phyloP scores from a whole-genome alignment of 495 filamentous ascomycete genomes.

The Symbiotaphrina buchneri region DNA sequence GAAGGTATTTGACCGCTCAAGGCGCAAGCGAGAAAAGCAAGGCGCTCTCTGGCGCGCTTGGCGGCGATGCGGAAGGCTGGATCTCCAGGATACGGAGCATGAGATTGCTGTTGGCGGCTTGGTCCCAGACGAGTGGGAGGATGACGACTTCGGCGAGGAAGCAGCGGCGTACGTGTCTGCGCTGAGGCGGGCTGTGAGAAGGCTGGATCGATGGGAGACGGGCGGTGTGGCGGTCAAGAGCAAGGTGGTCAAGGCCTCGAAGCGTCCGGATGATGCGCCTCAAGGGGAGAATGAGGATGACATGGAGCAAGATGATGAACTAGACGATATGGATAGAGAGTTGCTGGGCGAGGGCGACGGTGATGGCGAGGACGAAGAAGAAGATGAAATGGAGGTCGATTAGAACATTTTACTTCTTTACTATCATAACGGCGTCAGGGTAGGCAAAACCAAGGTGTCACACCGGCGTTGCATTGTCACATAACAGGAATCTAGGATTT shows the following conservation, averaged over 20 bases:
- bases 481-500: too few relatives aligned
- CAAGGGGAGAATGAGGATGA: conserved; percentile 8
- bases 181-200: conserved; percentile 39
- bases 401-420: too few relatives aligned
- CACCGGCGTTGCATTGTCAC: too few relatives aligned
- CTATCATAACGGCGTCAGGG: too few relatives aligned
- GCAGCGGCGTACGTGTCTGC: conserved; percentile 47
- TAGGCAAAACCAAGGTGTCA: too few relatives aligned
- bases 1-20: conserved; percentile 14
- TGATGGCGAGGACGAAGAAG: conserved; percentile 9
- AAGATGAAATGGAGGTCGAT: conserved; percentile 3
- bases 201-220: conserved; percentile 52
- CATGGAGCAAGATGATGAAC: conserved; percentile 23
- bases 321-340: conserved; percentile 27
- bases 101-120: conserved; percentile 40
- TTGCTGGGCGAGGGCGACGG: conserved; percentile 14
- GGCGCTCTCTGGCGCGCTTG: conserved; percentile 45
- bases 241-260: not conserved
- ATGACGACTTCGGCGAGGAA: conserved; percentile 66
- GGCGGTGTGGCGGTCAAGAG: conserved; percentile 9
- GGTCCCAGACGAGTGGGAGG: conserved; percentile 35
- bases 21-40: conserved; percentile 23
- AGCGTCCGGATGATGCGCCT: not conserved
- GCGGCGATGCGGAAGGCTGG: conserved; percentile 39
- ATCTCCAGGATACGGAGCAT: conserved; percentile 59